Evolutionary conservation across 805 yeast genomes (phyloP).

Genomic region (Spencermartinsiella europaea): DNA sequence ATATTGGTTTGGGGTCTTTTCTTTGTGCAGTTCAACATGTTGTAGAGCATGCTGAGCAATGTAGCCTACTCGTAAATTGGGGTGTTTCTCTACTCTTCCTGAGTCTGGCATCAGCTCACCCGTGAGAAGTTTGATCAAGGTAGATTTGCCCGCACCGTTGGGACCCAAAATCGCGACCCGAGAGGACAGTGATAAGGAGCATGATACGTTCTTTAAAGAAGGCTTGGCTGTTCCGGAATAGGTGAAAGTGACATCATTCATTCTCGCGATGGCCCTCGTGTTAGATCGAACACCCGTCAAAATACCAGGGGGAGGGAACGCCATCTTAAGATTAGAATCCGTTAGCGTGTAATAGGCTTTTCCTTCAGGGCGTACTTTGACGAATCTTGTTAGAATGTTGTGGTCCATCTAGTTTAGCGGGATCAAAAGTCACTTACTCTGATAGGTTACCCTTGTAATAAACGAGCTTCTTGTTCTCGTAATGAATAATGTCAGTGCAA

Average conservation of each 20-base stretch:
- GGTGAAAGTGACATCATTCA: slow-evolving; percentile 77
- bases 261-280: slow-evolving; percentile 88
- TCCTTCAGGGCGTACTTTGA: slow-evolving; percentile 90
- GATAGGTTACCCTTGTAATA: slow-evolving; percentile 95
- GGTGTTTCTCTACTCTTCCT: slow-evolving; percentile 96
- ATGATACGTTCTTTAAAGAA: slow-evolving; percentile 70
- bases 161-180: slow-evolving; percentile 97
- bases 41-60: slow-evolving; percentile 98
- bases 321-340: slow-evolving; percentile 91
- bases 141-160: slow-evolving; percentile 98
- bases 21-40: slow-evolving; percentile 95
- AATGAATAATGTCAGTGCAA: slow-evolving; percentile 94
- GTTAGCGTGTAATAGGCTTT: slow-evolving; percentile 91
- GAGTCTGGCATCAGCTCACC: slow-evolving; percentile 82
- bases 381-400: slow-evolving; percentile 41
- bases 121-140: slow-evolving; percentile 86
- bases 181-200: slow-evolving; percentile 91
- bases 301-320: slow-evolving; percentile 97
- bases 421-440: slow-evolving; percentile 32
- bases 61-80: slow-evolving; percentile 95
- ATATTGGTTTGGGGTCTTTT: slow-evolving; percentile 95
- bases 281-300: slow-evolving; percentile 94
- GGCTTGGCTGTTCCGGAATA: slow-evolving; percentile 90
- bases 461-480: slow-evolving; percentile 89
- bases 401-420: not conserved